A percentile compares a stretch with the other conserved stretches of the same genome.
Conservation (phyloP, 106 monocot genomes). For the Dactylorhiza incarnata region DNA sequence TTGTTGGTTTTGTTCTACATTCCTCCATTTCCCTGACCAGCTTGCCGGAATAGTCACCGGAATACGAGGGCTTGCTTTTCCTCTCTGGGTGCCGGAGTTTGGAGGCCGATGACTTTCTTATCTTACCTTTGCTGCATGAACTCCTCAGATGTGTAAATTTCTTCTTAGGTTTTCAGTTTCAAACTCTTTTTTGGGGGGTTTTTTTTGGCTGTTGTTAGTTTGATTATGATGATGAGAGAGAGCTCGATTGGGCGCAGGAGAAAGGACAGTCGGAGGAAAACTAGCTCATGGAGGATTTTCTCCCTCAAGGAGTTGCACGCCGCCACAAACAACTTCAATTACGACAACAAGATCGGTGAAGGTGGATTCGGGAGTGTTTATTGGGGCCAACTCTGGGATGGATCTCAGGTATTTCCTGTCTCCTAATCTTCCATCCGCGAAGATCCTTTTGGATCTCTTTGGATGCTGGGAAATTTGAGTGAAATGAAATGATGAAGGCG, state of each 20-base stretch:
- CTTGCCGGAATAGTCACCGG: no score
- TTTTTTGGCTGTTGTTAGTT: neutral
- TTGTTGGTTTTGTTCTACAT: no score
- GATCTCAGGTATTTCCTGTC: conserved; percentile 13
- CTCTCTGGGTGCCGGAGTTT: neutral
- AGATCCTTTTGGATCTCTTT: no score
- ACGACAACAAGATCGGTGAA: conserved; percentile 44
- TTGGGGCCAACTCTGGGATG: conserved; percentile 35
- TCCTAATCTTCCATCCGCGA: neutral
- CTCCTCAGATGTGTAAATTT: conserved; percentile 1
- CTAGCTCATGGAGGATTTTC: conserved; percentile 19
- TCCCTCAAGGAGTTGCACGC: conserved; percentile 34
- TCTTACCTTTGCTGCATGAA: conserved; percentile 7
- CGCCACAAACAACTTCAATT: conserved; percentile 41
- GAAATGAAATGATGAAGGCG: no score
- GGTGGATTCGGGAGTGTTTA: conserved; percentile 47
- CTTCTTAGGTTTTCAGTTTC: neutral
- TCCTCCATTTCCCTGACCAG: no score
- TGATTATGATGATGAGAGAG: neutral
- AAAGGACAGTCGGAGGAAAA: conserved; percentile 1
- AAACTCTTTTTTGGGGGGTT: neutral
- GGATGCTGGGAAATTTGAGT: no score
- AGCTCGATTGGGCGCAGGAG: conserved; percentile 4
- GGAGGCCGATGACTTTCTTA: neutral
- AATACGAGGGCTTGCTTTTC: no score